phyloP scores from a whole-genome alignment of 768 basidiomycete genomes.

The Tricholomella constricta region DNA sequence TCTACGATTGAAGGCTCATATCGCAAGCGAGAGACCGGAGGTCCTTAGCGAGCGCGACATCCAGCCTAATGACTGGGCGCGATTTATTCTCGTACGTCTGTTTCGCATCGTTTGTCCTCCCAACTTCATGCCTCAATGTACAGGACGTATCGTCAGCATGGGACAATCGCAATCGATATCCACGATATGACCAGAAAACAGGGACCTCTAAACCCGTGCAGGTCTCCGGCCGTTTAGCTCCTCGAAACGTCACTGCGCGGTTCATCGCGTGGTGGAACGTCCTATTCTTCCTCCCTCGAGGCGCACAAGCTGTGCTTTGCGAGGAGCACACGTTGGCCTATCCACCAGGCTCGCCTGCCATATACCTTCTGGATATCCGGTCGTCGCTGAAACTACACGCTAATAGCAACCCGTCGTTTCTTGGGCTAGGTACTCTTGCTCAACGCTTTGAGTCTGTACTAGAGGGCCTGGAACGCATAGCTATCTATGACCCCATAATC shows the following conservation, averaged over 20 bases:
- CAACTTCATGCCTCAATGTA: not conserved
- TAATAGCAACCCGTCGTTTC: no score
- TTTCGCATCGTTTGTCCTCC: not conserved
- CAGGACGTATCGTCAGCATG: constrained; percentile 21
- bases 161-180: constrained; percentile 2
- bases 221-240: no score
- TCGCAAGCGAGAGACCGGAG: constrained; percentile 13
- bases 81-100: constrained; percentile 19
- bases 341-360: constrained; percentile 22
- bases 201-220: no score
- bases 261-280: constrained; percentile 20
- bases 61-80: constrained; percentile 18
- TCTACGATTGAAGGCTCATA: constrained; percentile 17
- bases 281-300: constrained; percentile 17
- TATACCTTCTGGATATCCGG: constrained; percentile 27
- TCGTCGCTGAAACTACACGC: not conserved
- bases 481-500: constrained; percentile 5
- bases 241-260: constrained; percentile 15
- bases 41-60: constrained; percentile 12
- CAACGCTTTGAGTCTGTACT: constrained; percentile 10
- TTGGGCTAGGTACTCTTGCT: not conserved
- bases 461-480: constrained; percentile 6
- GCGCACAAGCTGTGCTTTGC: constrained; percentile 17
- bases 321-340: constrained; percentile 20
- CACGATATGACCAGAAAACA: constrained; percentile 24